Percentiles rank a stretch among this genome's conserved stretches.
phyloP scores from a whole-genome alignment of 2,329 filamentous ascomycete species.

The Aspergillus versicolor region DNA sequence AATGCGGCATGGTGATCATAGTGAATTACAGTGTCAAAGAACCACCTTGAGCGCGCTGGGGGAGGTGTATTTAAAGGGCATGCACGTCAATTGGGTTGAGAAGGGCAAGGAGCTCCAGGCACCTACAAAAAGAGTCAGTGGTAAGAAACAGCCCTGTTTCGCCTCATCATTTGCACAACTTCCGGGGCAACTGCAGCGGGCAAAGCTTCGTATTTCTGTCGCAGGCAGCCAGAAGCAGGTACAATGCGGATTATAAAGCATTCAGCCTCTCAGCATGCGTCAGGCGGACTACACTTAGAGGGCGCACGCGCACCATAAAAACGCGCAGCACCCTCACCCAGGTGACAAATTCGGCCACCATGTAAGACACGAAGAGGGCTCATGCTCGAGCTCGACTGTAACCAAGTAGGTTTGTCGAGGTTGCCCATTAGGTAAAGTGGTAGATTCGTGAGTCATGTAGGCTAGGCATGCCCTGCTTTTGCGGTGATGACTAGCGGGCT shows the following conservation, averaged over 20 bases:
- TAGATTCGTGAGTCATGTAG: constrained; percentile 3
- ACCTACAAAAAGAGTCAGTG: background rate
- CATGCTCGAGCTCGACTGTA: background rate
- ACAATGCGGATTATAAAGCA: constrained; percentile 13
- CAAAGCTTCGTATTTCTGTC: background rate
- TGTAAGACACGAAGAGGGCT: background rate
- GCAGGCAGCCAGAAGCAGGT: background rate
- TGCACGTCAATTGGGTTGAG: background rate
- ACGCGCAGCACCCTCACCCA: constrained; percentile 14
- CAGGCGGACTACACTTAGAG: constrained; percentile 20
- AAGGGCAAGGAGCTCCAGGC: constrained; percentile 1
- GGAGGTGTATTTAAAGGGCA: background rate
- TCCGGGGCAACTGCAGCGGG: background rate
- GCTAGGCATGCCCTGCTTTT: background rate
- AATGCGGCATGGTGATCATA: constrained; percentile 24
- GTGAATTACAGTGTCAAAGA: background rate
- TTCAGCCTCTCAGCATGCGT: constrained; percentile 17
- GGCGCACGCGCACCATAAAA: constrained; percentile 19
- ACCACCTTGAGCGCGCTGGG: background rate
- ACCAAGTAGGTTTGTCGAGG: background rate
- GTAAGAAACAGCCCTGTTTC: background rate
- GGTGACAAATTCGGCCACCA: constrained; percentile 5
- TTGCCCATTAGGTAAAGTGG: background rate
- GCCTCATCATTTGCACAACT: background rate
- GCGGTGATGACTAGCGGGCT: background rate